phyloP scores from a whole-genome alignment of 345 rosid genomes.

The Rhodomyrtus tomentosa region DNA sequence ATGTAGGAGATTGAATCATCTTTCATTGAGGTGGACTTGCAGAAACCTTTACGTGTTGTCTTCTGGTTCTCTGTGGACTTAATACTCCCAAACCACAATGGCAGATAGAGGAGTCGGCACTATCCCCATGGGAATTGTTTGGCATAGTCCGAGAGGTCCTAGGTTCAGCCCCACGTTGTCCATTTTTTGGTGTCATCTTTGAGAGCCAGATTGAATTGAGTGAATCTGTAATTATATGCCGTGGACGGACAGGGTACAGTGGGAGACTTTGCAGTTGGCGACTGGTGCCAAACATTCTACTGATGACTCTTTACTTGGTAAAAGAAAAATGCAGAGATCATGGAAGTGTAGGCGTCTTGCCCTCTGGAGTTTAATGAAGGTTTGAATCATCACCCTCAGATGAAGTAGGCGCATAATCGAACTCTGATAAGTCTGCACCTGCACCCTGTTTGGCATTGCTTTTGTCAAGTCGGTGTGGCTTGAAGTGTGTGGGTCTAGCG shows the following conservation, averaged over 20 bases:
- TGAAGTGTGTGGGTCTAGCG: neutral
- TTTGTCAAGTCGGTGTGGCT: neutral
- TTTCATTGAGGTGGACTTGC: neutral
- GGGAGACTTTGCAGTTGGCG: accelerated
- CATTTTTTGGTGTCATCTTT: neutral
- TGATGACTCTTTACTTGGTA: too few species aligned
- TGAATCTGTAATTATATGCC: neutral
- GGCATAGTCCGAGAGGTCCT: neutral
- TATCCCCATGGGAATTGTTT: neutral
- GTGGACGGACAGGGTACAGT: neutral
- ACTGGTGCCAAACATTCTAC: neutral
- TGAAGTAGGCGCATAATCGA: neutral
- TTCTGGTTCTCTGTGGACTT: neutral
- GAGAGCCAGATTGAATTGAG: neutral
- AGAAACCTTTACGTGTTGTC: neutral
- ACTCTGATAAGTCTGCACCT: neutral
- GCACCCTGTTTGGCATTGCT: neutral
- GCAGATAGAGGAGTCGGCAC: neutral
- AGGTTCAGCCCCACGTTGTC: neutral
- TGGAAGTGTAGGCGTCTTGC: neutral
- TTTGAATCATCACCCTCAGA: neutral
- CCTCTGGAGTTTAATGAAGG: neutral
- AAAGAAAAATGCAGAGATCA: neutral
- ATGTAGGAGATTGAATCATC: neutral
- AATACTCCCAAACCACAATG: neutral